phyloP scores from a whole-genome alignment of 768 basidiomycete species.

The Clavaria fumosa region DNA sequence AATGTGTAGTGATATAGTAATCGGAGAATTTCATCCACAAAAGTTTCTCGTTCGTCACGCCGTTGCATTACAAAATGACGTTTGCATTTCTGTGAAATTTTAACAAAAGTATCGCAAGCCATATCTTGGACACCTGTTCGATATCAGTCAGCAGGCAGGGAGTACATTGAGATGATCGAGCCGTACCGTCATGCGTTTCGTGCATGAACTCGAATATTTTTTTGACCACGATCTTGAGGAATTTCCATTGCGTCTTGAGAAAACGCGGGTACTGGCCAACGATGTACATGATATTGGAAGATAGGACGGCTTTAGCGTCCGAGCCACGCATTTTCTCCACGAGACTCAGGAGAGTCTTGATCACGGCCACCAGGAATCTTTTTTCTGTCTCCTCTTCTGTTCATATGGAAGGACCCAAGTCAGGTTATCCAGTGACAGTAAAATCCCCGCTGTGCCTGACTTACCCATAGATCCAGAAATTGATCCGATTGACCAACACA shows the following conservation, averaged over 20 bases:
- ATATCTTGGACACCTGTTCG: slow-evolving; percentile 89
- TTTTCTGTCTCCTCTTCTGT: slow-evolving; percentile 98
- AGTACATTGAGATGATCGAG: slow-evolving; percentile 1
- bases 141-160: slow-evolving; percentile 2
- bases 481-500: slow-evolving; percentile 99
- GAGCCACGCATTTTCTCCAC: slow-evolving; percentile 98
- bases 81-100: slow-evolving; percentile 97
- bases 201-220: slow-evolving; percentile 99
- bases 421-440: background rate
- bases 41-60: slow-evolving; percentile 91
- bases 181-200: slow-evolving; percentile 91
- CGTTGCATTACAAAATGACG: slow-evolving; percentile 99
- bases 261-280: slow-evolving; percentile 99
- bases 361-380: slow-evolving; percentile 95
- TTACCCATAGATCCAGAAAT: slow-evolving; percentile 98
- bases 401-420: slow-evolving; percentile 1
- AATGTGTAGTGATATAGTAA: slow-evolving; percentile 86
- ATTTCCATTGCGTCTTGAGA: slow-evolving; percentile 99
- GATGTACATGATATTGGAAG: slow-evolving; percentile 95
- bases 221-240: slow-evolving; percentile 98
- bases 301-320: slow-evolving; percentile 98
- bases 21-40: slow-evolving; percentile 93
- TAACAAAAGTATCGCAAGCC: slow-evolving; percentile 99
- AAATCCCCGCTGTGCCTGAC: no score
- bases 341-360: slow-evolving; percentile 93